Evolutionary conservation across 2,329 filamentous ascomycete species (phyloP).

Genomic region (Stachybotrys chlorohalonatus): DNA sequence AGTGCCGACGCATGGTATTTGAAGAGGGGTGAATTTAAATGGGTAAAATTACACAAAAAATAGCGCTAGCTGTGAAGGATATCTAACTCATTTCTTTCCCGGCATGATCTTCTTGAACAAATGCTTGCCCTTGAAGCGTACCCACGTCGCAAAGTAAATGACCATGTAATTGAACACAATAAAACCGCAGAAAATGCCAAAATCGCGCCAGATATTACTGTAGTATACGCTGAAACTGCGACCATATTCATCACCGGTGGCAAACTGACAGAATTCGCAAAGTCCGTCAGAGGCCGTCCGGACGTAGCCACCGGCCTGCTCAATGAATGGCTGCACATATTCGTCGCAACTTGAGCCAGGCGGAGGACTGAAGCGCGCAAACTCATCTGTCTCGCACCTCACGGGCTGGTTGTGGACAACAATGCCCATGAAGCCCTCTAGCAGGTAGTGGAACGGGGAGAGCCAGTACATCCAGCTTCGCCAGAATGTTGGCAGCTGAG

Average conservation of each 20-base stretch:
- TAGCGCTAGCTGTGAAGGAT: background rate
- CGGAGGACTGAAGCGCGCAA: slow-evolving; percentile 52
- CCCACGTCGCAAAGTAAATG: slow-evolving; percentile 28
- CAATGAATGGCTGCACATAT: slow-evolving; percentile 46
- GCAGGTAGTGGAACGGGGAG: slow-evolving; percentile 58
- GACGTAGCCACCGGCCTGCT: slow-evolving; percentile 51
- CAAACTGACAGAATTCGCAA: slow-evolving; percentile 58
- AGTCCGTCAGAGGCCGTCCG: slow-evolving; percentile 41
- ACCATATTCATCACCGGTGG: slow-evolving; percentile 51
- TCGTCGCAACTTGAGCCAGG: slow-evolving; percentile 48
- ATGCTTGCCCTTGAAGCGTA: slow-evolving; percentile 29
- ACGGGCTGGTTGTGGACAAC: slow-evolving; percentile 46
- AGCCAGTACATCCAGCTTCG: slow-evolving; percentile 56
- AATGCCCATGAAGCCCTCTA: slow-evolving; percentile 52
- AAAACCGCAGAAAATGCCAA: slow-evolving; percentile 55
- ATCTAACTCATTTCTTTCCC: slow-evolving; percentile 11
- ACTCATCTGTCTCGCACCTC: slow-evolving; percentile 44
- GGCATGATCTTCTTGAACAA: slow-evolving; percentile 20
- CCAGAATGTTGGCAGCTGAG: slow-evolving; percentile 54
- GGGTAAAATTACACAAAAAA: too few species aligned
- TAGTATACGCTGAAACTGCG: slow-evolving; percentile 51
- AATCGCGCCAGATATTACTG: slow-evolving; percentile 54
- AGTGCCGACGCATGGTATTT: too few species aligned
- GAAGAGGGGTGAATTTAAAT: too few species aligned
- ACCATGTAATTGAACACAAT: slow-evolving; percentile 52